phyloP scores from a whole-genome alignment of 2,329 filamentous ascomycete species.

The Akanthomyces muscarius region DNA sequence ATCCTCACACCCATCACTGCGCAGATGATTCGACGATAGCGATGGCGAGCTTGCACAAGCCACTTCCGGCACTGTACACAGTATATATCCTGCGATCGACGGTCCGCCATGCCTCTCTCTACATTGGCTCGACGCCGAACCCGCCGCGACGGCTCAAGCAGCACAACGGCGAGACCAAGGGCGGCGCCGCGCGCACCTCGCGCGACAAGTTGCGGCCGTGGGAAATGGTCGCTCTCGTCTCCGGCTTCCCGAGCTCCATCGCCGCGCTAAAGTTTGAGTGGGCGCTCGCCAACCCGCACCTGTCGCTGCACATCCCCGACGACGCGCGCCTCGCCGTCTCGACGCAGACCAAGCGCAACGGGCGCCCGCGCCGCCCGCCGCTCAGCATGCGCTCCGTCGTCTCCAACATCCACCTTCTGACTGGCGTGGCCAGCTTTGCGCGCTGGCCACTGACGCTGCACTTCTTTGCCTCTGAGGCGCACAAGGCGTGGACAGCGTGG shows the following conservation, averaged over 20 bases:
- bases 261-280: constrained; percentile 95
- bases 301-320: constrained; percentile 71
- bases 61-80: constrained; percentile 84
- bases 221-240: constrained; percentile 84
- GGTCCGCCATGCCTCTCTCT: constrained; percentile 65
- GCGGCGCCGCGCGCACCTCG: constrained; percentile 76
- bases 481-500: constrained; percentile 63
- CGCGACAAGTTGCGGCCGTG: constrained; percentile 69
- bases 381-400: constrained; percentile 64
- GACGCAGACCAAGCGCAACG: constrained; percentile 48
- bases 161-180: constrained; percentile 81
- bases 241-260: constrained; percentile 81
- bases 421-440: constrained; percentile 73
- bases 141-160: constrained; percentile 80
- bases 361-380: constrained; percentile 53
- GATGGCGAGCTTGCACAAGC: constrained; percentile 44
- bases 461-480: constrained; percentile 71
- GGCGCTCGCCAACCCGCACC: constrained; percentile 84
- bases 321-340: constrained; percentile 55
- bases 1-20: background rate
- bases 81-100: constrained; percentile 90
- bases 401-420: constrained; percentile 75
- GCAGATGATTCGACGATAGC: constrained; percentile 19
- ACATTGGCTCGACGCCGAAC: constrained; percentile 89
- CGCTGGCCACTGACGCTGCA: constrained; percentile 78